phyloP scores from a whole-genome alignment of 352 stramenopile species.

The Phytophthora ramorum region DNA sequence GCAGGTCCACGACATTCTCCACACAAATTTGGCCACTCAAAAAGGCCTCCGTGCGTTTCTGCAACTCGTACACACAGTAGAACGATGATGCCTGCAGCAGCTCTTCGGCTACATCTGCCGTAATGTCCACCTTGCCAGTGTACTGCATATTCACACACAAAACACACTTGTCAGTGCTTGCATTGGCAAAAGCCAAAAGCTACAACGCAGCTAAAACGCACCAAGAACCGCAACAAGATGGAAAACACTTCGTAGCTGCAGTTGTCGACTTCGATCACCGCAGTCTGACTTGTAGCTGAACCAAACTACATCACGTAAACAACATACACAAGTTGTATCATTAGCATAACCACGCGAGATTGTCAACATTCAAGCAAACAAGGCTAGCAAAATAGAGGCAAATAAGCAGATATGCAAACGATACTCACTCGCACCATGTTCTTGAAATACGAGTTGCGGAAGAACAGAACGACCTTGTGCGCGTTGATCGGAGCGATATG shows the following conservation, averaged over 20 bases:
- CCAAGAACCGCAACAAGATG: constrained; percentile 84
- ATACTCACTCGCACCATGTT: constrained; percentile 90
- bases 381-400: neutral
- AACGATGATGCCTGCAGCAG: constrained; percentile 79
- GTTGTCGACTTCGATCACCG: constrained; percentile 90
- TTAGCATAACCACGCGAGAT: constrained; percentile 10
- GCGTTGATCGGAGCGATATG: constrained; percentile 89
- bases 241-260: constrained; percentile 91
- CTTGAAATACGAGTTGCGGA: constrained; percentile 93
- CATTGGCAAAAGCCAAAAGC: neutral
- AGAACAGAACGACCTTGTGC: constrained; percentile 90
- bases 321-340: constrained; percentile 10
- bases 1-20: constrained; percentile 82
- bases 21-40: constrained; percentile 81
- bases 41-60: constrained; percentile 86
- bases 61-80: constrained; percentile 87
- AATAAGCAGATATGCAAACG: constrained; percentile 21
- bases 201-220: constrained; percentile 36
- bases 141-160: constrained; percentile 62
- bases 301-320: constrained; percentile 66
- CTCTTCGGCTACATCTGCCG: constrained; percentile 80
- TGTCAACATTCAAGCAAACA: neutral
- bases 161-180: constrained; percentile 19
- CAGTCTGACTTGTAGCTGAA: constrained; percentile 79
- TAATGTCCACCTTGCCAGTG: constrained; percentile 88